Conservation (phyloP, 2,329 filamentous ascomycete species). For the Exophiala aquamarina region DNA sequence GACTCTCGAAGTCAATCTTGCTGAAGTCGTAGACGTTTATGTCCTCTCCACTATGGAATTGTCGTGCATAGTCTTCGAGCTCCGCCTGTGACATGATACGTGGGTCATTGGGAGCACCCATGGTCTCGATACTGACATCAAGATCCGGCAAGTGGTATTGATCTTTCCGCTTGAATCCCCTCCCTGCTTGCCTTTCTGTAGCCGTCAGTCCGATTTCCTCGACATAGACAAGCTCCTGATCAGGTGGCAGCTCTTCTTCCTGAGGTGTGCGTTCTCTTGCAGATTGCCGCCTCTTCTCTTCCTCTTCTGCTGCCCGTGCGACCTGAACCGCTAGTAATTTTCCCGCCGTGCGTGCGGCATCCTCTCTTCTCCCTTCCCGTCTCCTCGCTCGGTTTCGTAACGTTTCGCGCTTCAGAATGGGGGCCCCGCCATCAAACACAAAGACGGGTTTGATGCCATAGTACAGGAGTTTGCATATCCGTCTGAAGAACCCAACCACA, state of each 20-base stretch:
- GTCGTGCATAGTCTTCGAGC: conserved; percentile 86
- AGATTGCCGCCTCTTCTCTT: conserved; percentile 65
- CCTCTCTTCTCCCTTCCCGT: conserved; percentile 84
- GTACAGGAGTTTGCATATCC: conserved; percentile 96
- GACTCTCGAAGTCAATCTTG: conserved; percentile 96
- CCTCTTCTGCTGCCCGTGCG: conserved; percentile 85
- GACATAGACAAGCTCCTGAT: conserved; percentile 76
- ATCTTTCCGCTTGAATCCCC: conserved; percentile 82
- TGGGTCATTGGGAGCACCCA: conserved; percentile 89
- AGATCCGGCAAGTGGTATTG: conserved; percentile 93
- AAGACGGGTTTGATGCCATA: conserved; percentile 96
- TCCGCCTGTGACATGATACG: conserved; percentile 96
- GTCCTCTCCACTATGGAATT: conserved; percentile 90
- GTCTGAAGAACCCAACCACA: conserved; percentile 94
- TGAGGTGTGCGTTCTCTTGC: conserved; percentile 37
- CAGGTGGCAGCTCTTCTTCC: conserved; percentile 67
- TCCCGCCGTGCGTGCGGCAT: conserved; percentile 87
- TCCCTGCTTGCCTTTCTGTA: conserved; percentile 69
- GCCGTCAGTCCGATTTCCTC: conserved; percentile 83
- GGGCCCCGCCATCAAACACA: conserved; percentile 95
- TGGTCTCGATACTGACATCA: conserved; percentile 72
- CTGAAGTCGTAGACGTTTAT: conserved; percentile 90
- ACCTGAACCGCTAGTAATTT: conserved; percentile 93
- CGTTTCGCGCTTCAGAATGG: conserved; percentile 85
- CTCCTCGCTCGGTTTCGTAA: conserved; percentile 75